Percentiles rank a stretch among this genome's conserved stretches.
Evolutionary conservation across 768 basidiomycete species (phyloP).

Genomic region (Tulasnella calospora): DNA sequence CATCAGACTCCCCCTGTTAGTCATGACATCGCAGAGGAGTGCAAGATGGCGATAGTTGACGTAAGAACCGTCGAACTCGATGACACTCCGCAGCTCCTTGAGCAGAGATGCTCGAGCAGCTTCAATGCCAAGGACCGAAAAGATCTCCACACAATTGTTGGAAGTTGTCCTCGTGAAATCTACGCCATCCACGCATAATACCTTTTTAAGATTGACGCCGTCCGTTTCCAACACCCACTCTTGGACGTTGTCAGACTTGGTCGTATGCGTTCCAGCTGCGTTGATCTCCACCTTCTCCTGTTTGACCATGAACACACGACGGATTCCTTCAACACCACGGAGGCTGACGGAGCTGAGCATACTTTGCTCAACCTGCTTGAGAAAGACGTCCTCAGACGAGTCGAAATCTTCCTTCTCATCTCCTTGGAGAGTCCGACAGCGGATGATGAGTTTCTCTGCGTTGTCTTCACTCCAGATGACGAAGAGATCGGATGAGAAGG

Average conservation of each 20-base stretch:
- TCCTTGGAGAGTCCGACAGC: slow-evolving; percentile 83
- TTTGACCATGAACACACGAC: slow-evolving; percentile 88
- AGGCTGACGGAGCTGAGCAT: slow-evolving; percentile 94
- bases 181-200: slow-evolving; percentile 92
- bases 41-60: slow-evolving; percentile 98
- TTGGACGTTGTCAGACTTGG: slow-evolving; percentile 53
- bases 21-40: slow-evolving; percentile 97
- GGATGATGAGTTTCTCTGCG: slow-evolving; percentile 93
- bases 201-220: slow-evolving; percentile 90
- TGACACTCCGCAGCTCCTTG: slow-evolving; percentile 89
- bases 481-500: slow-evolving; percentile 92
- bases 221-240: slow-evolving; percentile 99
- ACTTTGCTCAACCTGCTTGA: slow-evolving; percentile 91
- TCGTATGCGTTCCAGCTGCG: slow-evolving; percentile 55
- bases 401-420: slow-evolving; percentile 81
- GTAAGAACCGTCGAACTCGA: slow-evolving; percentile 99
- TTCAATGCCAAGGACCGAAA: slow-evolving; percentile 93
- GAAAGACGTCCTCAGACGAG: slow-evolving; percentile 82
- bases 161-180: slow-evolving; percentile 92
- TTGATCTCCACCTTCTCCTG: slow-evolving; percentile 71
- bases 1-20: slow-evolving; percentile 90
- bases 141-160: slow-evolving; percentile 93
- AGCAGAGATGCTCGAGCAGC: slow-evolving; percentile 92
- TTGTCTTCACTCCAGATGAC: slow-evolving; percentile 99
- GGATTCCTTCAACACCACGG: slow-evolving; percentile 86